Conservation (phyloP, 2,329 filamentous ascomycete species). For the Aspergillus cejpii region DNA sequence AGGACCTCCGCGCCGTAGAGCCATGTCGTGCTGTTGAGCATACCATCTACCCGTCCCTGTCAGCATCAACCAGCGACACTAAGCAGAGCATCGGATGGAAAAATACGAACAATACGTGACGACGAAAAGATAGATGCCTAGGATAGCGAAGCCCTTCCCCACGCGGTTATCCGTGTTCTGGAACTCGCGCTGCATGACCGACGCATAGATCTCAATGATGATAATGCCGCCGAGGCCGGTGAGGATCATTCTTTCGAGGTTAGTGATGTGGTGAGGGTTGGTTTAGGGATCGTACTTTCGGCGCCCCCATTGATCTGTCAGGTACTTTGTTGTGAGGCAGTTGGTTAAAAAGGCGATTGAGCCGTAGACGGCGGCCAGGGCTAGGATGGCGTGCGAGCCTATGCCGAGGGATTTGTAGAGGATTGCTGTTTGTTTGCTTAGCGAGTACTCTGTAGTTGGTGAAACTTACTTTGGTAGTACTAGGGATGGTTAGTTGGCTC, state of each 20-base stretch:
- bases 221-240: conserved; percentile 48
- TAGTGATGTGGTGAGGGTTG: conserved; percentile 1
- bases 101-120: conserved; percentile 46
- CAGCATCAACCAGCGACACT: conserved; percentile 3
- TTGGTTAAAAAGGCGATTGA: conserved; percentile 49
- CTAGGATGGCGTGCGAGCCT: conserved; percentile 45
- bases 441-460: conserved; percentile 1
- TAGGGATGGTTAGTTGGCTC: conserved; percentile 5
- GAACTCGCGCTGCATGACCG: conserved; percentile 54
- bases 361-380: conserved; percentile 50
- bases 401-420: conserved; percentile 52
- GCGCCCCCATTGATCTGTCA: conserved; percentile 55
- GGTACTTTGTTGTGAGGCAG: conserved; percentile 45
- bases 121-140: conserved; percentile 55
- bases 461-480: conserved; percentile 29
- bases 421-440: conserved; percentile 42
- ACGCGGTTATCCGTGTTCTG: conserved; percentile 50
- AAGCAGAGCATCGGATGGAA: background rate
- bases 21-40: conserved; percentile 52
- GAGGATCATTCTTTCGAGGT: conserved; percentile 47
- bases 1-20: conserved; percentile 52
- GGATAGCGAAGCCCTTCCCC: conserved; percentile 54
- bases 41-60: conserved; percentile 35
- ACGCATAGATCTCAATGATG: conserved; percentile 53
- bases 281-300: conserved; percentile 39